Conservation (phyloP, 2,329 filamentous ascomycete genomes). For the Aspergillus phoenicis region DNA sequence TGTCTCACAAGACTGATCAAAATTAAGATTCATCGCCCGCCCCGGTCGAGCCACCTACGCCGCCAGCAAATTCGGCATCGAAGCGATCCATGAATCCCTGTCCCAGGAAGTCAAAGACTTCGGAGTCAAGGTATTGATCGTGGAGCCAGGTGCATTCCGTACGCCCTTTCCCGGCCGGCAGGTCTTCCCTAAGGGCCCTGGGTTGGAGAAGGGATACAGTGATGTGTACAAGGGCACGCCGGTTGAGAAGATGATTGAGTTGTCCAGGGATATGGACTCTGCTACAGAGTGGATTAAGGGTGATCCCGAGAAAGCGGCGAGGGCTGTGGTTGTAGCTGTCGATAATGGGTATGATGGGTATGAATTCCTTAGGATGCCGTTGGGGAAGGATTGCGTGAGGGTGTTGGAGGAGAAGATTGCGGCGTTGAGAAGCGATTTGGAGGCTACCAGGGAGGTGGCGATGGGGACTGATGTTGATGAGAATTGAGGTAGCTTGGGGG, state of each 20-base stretch:
- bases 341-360: background rate
- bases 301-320: background rate
- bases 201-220: background rate
- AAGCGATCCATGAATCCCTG: constrained; percentile 14
- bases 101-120: constrained; percentile 9
- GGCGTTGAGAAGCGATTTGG: constrained; percentile 7
- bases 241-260: background rate
- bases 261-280: background rate
- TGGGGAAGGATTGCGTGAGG: constrained; percentile 11
- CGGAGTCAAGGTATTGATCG: constrained; percentile 8
- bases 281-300: background rate
- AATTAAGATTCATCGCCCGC: constrained; percentile 8
- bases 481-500: too few relatives aligned
- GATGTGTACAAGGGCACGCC: background rate
- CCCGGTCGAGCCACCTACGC: constrained; percentile 8
- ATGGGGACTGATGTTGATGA: constrained; percentile 2
- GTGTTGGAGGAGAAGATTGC: constrained; percentile 11
- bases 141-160: constrained; percentile 13
- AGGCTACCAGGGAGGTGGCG: background rate
- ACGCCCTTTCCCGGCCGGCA: constrained; percentile 6
- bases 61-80: constrained; percentile 13
- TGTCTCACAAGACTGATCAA: too few relatives aligned
- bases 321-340: background rate
- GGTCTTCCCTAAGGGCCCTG: background rate
- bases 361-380: background rate